Percentiles rank a stretch among this genome's conserved stretches.
Evolutionary conservation across 2,329 filamentous ascomycete genomes (phyloP).

Genomic region (Claviceps humidiphila): DNA sequence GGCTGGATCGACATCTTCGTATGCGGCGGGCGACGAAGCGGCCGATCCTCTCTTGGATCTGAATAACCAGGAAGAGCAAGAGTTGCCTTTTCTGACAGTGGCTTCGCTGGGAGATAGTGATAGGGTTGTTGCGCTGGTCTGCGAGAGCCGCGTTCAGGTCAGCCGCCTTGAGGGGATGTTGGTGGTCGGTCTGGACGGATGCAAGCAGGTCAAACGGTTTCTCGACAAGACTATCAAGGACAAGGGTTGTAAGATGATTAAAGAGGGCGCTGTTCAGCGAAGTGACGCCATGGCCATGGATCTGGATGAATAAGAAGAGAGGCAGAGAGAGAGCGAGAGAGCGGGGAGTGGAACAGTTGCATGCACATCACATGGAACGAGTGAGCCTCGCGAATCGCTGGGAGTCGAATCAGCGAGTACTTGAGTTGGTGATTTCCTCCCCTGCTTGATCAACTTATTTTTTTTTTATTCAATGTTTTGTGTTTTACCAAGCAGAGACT

Average conservation of each 20-base stretch:
- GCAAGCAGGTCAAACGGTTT: slow-evolving; percentile 69
- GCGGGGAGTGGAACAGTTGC: neutral
- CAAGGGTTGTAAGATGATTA: slow-evolving; percentile 52
- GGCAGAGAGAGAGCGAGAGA: neutral
- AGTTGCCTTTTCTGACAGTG: slow-evolving; percentile 79
- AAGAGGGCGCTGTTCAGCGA: slow-evolving; percentile 37
- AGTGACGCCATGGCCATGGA: slow-evolving; percentile 38
- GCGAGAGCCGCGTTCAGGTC: slow-evolving; percentile 81
- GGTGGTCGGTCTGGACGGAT: slow-evolving; percentile 82
- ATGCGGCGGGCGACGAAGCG: slow-evolving; percentile 49
- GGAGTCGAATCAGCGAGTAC: no score
- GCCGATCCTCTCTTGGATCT: slow-evolving; percentile 72
- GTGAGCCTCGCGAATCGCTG: neutral
- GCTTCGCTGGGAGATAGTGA: slow-evolving; percentile 65
- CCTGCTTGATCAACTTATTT: neutral
- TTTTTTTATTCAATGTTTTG: neutral
- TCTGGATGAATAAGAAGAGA: slow-evolving; percentile 23
- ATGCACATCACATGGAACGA: neutral
- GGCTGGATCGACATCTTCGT: slow-evolving; percentile 62
- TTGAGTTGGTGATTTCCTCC: neutral
- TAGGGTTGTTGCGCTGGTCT: slow-evolving; percentile 64
- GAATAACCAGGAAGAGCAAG: slow-evolving; percentile 69
- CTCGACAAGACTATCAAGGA: slow-evolving; percentile 68
- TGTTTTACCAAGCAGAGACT: neutral
- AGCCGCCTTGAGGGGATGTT: slow-evolving; percentile 81